Percentiles rank a stretch among this genome's conserved stretches.
These are phyloP conservation scores for Curvularia sp. DNA, from an alignment of 2,329 filamentous ascomycete species.

Conservation along the genomic window DNA sequence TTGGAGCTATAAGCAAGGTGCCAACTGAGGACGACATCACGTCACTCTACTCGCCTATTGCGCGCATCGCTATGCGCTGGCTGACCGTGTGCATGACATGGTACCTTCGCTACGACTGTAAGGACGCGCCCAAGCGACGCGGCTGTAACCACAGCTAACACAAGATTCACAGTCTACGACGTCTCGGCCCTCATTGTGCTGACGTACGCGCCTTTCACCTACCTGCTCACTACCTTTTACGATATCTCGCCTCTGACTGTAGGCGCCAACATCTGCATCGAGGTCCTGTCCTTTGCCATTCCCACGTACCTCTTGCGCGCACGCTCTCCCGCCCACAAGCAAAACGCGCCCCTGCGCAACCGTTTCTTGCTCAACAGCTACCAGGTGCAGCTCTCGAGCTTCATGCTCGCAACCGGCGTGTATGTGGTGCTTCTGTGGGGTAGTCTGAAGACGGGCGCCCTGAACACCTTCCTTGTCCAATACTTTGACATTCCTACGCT, in stretches of 20 bases:
- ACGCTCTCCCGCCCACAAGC: constrained; percentile 68
- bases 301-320: constrained; percentile 79
- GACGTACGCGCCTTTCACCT: constrained; percentile 76
- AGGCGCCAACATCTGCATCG: constrained; percentile 68
- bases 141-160: constrained; percentile 10
- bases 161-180: constrained; percentile 45
- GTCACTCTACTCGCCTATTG: constrained; percentile 60
- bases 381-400: constrained; percentile 62
- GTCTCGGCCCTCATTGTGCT: constrained; percentile 61
- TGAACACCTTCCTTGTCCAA: constrained; percentile 74
- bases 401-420: constrained; percentile 72
- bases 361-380: constrained; percentile 51
- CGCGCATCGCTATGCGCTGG: constrained; percentile 63
- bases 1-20: constrained; percentile 70
- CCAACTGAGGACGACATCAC: constrained; percentile 62
- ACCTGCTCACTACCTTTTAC: constrained; percentile 82
- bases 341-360: constrained; percentile 55
- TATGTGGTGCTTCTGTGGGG: constrained; percentile 76
- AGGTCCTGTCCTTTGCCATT: constrained; percentile 70
- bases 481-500: constrained; percentile 78
- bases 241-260: constrained; percentile 67
- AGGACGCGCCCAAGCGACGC: constrained; percentile 38
- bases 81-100: constrained; percentile 75
- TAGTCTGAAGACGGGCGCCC: constrained; percentile 68
- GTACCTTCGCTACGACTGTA: constrained; percentile 75